phyloP scores from a whole-genome alignment of 345 rosid genomes.

The Raphanus sativus region DNA sequence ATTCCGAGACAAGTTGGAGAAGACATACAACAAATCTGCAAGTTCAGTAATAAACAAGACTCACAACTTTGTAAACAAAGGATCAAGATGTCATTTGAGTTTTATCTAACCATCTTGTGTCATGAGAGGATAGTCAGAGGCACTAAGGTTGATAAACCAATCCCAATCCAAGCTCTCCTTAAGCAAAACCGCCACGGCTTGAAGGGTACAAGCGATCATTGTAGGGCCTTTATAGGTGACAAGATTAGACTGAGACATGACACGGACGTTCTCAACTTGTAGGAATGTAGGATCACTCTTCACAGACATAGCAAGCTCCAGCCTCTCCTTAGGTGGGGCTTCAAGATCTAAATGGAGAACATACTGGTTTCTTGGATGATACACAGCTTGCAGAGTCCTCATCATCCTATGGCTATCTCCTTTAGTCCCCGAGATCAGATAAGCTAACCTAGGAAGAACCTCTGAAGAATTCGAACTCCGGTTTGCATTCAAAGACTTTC shows the following conservation, averaged over 20 bases:
- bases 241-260: constrained; percentile 65
- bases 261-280: constrained; percentile 70
- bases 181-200: constrained; percentile 76
- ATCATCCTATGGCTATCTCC: constrained; percentile 75
- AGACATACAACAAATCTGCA: constrained; percentile 68
- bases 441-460: constrained; percentile 68
- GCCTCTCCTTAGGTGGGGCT: constrained; percentile 69
- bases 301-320: constrained; percentile 65
- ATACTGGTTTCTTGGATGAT: constrained; percentile 90
- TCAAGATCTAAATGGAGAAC: constrained; percentile 78
- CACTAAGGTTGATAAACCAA: constrained; percentile 92
- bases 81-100: not conserved
- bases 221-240: constrained; percentile 93
- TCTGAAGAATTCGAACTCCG: constrained; percentile 24
- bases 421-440: constrained; percentile 71
- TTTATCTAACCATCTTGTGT: constrained; percentile 79
- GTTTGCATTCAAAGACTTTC: constrained; percentile 40
- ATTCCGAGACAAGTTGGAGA: constrained; percentile 59
- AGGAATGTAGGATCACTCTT: constrained; percentile 50
- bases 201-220: constrained; percentile 90
- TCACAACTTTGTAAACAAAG: not conserved
- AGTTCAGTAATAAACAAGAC: not conserved
- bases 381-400: constrained; percentile 71
- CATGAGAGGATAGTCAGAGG: constrained; percentile 86
- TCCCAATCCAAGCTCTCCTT: constrained; percentile 86